These are phyloP conservation scores for Bolboschoenus planiculmis DNA, from an alignment of 176 grass and related monocot genomes.

Conservation along the genomic window DNA sequence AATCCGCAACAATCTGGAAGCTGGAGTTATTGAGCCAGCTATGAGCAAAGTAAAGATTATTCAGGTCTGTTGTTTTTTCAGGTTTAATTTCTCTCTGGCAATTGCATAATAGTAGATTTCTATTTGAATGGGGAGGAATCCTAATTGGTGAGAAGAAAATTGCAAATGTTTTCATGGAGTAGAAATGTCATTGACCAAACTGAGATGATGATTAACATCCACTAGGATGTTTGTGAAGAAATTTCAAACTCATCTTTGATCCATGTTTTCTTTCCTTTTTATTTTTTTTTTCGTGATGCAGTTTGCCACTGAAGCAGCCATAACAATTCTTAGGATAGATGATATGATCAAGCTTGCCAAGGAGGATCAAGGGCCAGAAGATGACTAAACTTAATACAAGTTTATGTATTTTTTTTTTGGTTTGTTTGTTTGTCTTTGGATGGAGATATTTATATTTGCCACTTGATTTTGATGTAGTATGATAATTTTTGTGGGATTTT, in stretches of 20 bases:
- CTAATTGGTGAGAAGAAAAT: background rate
- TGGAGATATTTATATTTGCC: background rate
- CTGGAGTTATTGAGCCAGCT: conserved; percentile 86
- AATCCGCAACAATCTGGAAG: conserved; percentile 77
- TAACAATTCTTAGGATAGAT: conserved; percentile 89
- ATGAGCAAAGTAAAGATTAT: conserved; percentile 99
- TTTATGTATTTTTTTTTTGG: background rate
- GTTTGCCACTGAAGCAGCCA: conserved; percentile 93
- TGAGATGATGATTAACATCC: background rate
- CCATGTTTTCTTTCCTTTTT: background rate
- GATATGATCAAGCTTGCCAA: conserved; percentile 94
- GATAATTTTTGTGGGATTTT: background rate
- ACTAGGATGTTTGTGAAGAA: background rate
- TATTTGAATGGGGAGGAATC: background rate
- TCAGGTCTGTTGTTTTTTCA: conserved; percentile 16
- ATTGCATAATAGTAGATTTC: background rate
- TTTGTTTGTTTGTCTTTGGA: background rate
- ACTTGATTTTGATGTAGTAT: background rate
- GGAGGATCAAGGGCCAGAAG: conserved; percentile 58
- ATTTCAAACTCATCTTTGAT: background rate
- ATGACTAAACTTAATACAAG: conserved; percentile 25
- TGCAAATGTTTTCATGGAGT: background rate
- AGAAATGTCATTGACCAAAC: background rate
- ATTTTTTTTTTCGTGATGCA: conserved; percentile 20
- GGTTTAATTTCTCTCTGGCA: background rate